Evolutionary conservation across 1,284 basidiomycete species (phyloP), one percentile per base, ranked within the genome.

Genomic region (Rhodotorula sp.): DNA sequence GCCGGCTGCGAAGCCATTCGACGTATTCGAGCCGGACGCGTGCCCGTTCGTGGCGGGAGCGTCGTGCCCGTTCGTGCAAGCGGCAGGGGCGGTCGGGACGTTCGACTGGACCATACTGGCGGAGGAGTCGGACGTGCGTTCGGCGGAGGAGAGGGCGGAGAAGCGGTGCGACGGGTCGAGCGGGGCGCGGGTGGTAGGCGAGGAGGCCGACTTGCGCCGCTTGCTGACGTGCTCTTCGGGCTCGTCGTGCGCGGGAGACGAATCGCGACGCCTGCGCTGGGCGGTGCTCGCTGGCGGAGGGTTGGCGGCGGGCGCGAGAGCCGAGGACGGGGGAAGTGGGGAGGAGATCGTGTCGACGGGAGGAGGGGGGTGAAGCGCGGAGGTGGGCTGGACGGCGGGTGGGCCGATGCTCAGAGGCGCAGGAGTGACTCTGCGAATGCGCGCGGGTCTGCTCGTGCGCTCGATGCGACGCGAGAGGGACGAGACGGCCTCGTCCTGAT

Each of bases 21-120:
- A 29, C 22, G 34, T 48, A 53, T 39, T 51, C 62, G 12, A 12
- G 15, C n/a, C 8, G 7, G 50, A 29, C 61, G 64, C 60, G 29
- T 60, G 61, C 15, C 67, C 61, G 53, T 63, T 63, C 37, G 32
- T 51, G 13, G 25, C 25, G 46, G 41, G 44, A 34, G 37, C 15
- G 19, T 66, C 70, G 66, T 56, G 57, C 9, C 69, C 64, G 55
- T 70, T 70, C 34, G 64, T 21, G 13, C 29, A 19, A 7, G 44
- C n/a, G 22, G 29, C n/a, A 19, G 13, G 27, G 3, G 61, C 36
- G 50, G 7, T 13, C 3, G 63, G 27, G 15, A 54, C 21, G 29
- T 19, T 19, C 7, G 57, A 34, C 58, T 59, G 41, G 29, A 59
- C 58, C 58, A 59, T 59, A n/a, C 7, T 8, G 36, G 37, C 13